phyloP scores from a whole-genome alignment of 2,329 filamentous ascomycete genomes.

The Neofusicoccum cordaticola region DNA sequence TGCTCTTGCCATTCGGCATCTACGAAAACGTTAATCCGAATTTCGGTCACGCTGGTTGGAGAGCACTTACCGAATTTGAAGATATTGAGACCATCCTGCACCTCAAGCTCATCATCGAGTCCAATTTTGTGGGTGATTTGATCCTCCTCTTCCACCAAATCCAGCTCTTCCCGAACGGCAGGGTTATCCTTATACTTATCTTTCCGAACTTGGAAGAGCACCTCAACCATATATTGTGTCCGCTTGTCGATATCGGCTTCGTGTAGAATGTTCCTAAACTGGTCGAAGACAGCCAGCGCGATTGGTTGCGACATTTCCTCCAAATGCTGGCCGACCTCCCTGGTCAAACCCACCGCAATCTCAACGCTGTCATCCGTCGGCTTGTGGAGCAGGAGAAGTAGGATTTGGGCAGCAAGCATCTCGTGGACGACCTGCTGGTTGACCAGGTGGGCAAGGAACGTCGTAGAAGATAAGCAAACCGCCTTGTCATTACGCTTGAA shows the following conservation, averaged over 20 bases:
- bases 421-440: constrained; percentile 96
- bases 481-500: constrained; percentile 97
- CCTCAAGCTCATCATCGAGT: constrained; percentile 76
- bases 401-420: constrained; percentile 86
- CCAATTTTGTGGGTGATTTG: constrained; percentile 89
- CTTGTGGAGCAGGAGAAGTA: constrained; percentile 88
- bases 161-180: constrained; percentile 85
- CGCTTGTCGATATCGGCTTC: constrained; percentile 96
- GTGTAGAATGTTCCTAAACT: constrained; percentile 91
- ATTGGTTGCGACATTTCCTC: constrained; percentile 94
- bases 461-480: constrained; percentile 88
- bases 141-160: constrained; percentile 95
- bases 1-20: constrained; percentile 87
- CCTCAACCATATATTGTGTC: constrained; percentile 99
- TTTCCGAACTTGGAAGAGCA: constrained; percentile 92
- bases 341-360: constrained; percentile 89
- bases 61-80: constrained; percentile 66
- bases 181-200: constrained; percentile 96
- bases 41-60: too few relatives aligned
- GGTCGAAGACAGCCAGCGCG: constrained; percentile 86
- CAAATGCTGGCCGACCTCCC: constrained; percentile 88
- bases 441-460: constrained; percentile 90
- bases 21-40: not conserved
- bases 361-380: constrained; percentile 97
- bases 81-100: constrained; percentile 85